phyloP scores from a whole-genome alignment of 129 eudicot species.

The Helianthus tuberosus region DNA sequence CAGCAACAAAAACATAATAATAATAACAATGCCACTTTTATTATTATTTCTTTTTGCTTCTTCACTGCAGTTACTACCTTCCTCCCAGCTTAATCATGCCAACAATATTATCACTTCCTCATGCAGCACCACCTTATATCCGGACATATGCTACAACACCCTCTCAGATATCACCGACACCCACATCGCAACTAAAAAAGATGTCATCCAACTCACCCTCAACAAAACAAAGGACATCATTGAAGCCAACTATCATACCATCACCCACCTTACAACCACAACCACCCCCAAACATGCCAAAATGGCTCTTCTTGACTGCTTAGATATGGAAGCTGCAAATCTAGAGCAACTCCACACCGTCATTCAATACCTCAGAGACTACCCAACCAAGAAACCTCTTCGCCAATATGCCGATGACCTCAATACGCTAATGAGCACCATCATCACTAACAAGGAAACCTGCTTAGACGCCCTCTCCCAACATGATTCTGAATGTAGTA shows the following conservation, averaged over 20 bases:
- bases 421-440: slow-evolving; percentile 65
- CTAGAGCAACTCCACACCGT: slow-evolving; percentile 54
- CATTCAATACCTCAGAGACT: slow-evolving; percentile 37
- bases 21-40: not conserved
- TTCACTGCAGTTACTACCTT: not conserved
- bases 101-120: slow-evolving; percentile 30
- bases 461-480: slow-evolving; percentile 45
- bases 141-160: slow-evolving; percentile 62
- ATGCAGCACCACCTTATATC: slow-evolving; percentile 60
- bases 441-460: slow-evolving; percentile 63
- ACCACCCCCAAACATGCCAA: slow-evolving; percentile 45
- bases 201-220: slow-evolving; percentile 53
- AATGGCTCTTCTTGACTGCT: slow-evolving; percentile 68
- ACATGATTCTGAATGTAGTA: not conserved
- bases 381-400: slow-evolving; percentile 38
- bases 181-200: slow-evolving; percentile 37
- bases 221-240: slow-evolving; percentile 48
- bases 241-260: slow-evolving; percentile 41
- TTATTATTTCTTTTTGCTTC: not conserved
- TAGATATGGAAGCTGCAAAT: slow-evolving; percentile 53
- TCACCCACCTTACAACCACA: slow-evolving; percentile 45
- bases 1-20: not conserved
- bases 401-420: slow-evolving; percentile 63
- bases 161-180: slow-evolving; percentile 20
- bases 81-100: not conserved